These are phyloP conservation scores for Phytophthora rubi DNA, from an alignment of 352 stramenopile genomes.

Conservation along the genomic window DNA sequence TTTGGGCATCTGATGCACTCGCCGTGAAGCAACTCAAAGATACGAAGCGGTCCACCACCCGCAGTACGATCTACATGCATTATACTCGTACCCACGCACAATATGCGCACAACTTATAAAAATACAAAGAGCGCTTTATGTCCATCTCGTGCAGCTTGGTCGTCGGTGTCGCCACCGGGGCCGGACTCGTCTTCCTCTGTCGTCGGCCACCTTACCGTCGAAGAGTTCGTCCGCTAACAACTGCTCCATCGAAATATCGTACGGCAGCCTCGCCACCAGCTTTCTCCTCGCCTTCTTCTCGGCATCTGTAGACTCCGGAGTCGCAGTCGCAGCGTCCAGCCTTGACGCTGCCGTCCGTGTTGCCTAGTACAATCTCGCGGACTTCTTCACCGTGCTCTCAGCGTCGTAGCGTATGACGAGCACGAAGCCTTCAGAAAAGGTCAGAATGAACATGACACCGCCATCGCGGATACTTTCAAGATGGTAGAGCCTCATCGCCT, in stretches of 20 bases:
- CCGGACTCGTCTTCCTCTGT: slow-evolving; percentile 51
- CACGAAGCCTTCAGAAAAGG: slow-evolving; percentile 20
- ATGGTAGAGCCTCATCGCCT: slow-evolving; percentile 29
- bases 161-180: slow-evolving; percentile 37
- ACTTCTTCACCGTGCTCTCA: slow-evolving; percentile 25
- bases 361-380: slow-evolving; percentile 27
- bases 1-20: too few species aligned
- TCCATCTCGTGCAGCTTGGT: slow-evolving; percentile 8
- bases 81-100: too few species aligned
- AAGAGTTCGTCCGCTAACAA: slow-evolving; percentile 68
- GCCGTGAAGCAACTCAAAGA: too few species aligned
- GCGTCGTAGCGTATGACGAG: neutral
- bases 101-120: too few species aligned
- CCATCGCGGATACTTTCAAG: neutral
- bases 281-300: slow-evolving; percentile 29
- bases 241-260: slow-evolving; percentile 77
- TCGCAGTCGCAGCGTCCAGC: neutral
- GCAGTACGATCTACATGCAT: too few species aligned
- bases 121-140: too few species aligned
- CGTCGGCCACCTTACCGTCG: slow-evolving; percentile 63
- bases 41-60: too few species aligned
- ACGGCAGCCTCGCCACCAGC: slow-evolving; percentile 40
- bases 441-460: slow-evolving; percentile 4
- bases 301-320: slow-evolving; percentile 9
- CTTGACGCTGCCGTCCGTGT: neutral